Base-by-base conservation (phyloP, 345 rosid genomes). In the Bruguiera parviflora region DNA sequence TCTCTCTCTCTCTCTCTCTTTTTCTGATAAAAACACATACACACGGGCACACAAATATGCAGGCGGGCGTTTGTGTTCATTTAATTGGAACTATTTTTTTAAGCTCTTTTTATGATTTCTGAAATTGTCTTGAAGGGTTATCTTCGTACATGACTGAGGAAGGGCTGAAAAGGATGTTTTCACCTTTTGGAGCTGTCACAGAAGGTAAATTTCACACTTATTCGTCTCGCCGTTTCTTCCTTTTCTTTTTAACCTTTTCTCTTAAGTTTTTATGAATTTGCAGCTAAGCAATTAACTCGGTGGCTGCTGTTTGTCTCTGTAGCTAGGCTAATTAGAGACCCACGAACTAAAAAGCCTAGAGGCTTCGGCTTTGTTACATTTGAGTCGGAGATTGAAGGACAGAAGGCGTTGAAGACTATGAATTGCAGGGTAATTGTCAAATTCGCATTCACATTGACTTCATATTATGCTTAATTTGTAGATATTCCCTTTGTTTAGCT, bases 301-400 rank as follows among this genome's bases (percentile, higher is more conserved):
- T 55, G 16, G 59, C 28, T 21, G 59, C 3, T 55, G 21, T 33
- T 57, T 53, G 47, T 18, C 37, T 28, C 9, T 74, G 51, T 53
- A 91, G 97, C 86, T 53, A 81, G 85, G 68, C 63, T 89, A 37
- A 70, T 86, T 21, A 69, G 27, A 21, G 89, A 87, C 63, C 81
- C 84, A 16, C 65, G 47, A 65, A 89, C 91, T 6, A 81, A 70
- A 71, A 86, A 89, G 71, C 88, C 88, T 16, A 86, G 85, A 81
- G 92, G 97, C 20, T 91, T 83, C 22, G 97, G 95, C 33, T 91
- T 91, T 59, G 78, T 89, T 35, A 80, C 84, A 0, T 91, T 78
- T 46, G 84, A 84, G 43, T 84, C 85, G 3, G 87, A 84, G 66
- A 51, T 53, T 35, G 91, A 87, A 18, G 92, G 95, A 0, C 82